These are phyloP conservation scores for Puya raimondii DNA, from an alignment of 176 grass and related monocot genomes.

Conservation along the genomic window DNA sequence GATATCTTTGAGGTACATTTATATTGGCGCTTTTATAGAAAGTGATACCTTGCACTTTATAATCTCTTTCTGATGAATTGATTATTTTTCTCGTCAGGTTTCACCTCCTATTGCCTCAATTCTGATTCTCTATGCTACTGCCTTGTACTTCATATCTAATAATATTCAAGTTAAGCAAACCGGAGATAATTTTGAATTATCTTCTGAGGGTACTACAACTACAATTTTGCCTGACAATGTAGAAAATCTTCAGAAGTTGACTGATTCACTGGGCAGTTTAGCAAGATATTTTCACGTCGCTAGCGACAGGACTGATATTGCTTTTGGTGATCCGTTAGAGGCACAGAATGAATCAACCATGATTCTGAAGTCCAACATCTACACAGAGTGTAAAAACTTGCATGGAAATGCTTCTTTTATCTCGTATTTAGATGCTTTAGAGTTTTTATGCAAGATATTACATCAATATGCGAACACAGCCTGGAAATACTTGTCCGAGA, in stretches of 20 bases:
- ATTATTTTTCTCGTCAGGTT: constrained; percentile 30
- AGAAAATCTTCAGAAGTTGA: constrained; percentile 31
- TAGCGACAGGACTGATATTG: not conserved
- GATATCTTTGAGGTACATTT: constrained; percentile 54
- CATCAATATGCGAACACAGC: constrained; percentile 28
- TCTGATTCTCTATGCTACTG: constrained; percentile 57
- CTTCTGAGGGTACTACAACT: constrained; percentile 7
- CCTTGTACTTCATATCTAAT: constrained; percentile 29
- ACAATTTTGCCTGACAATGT: constrained; percentile 18
- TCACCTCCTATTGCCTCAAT: constrained; percentile 35
- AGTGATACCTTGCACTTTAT: constrained; percentile 9
- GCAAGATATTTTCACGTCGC: constrained; percentile 23
- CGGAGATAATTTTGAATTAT: constrained; percentile 10
- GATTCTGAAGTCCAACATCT: constrained; percentile 13
- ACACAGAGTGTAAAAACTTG: constrained; percentile 9
- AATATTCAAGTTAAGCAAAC: constrained; percentile 28
- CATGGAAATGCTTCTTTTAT: constrained; percentile 29
- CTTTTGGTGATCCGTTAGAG: constrained; percentile 15
- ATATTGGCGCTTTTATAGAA: constrained; percentile 14
- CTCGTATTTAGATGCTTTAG: constrained; percentile 66
- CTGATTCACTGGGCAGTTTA: constrained; percentile 24
- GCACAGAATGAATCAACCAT: constrained; percentile 3
- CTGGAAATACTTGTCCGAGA: constrained; percentile 48
- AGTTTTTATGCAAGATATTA: constrained; percentile 58
- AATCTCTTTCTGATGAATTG: constrained; percentile 17